Percentiles rank a stretch among this genome's conserved stretches.
Evolutionary conservation across 208 protist genomes (phyloP).

Genomic region (Leishmania mexicana): DNA sequence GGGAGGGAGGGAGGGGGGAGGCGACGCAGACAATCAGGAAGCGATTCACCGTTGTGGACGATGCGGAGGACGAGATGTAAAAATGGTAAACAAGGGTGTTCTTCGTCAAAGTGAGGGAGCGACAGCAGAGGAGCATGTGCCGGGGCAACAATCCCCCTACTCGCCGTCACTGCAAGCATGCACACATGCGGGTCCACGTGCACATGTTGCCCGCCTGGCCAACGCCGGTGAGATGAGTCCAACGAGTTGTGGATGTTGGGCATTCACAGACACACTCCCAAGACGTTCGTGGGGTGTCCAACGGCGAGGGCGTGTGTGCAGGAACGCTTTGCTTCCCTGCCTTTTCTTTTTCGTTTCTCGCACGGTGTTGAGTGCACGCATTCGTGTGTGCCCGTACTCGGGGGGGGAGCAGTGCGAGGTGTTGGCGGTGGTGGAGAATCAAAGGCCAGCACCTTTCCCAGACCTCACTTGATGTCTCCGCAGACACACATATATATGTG

Average conservation of each 20-base stretch:
- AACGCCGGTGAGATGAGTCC: neutral
- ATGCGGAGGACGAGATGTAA: neutral
- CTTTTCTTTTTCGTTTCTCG: neutral
- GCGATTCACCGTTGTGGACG: neutral
- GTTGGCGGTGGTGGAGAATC: neutral
- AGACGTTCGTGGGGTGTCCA: neutral
- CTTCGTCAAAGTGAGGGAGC: neutral
- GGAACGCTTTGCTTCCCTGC: neutral
- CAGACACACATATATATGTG: neutral
- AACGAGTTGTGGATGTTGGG: neutral
- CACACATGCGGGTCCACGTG: neutral
- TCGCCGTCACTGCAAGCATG: neutral
- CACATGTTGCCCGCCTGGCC: too few relatives aligned
- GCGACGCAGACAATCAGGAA: neutral
- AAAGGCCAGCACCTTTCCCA: neutral
- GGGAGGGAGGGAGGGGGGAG: neutral
- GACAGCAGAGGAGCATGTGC: neutral
- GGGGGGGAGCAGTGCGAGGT: too few relatives aligned
- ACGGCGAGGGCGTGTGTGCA: neutral
- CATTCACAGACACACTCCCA: neutral
- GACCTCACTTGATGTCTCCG: neutral
- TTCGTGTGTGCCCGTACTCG: neutral
- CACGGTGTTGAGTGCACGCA: neutral
- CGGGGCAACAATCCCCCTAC: neutral
- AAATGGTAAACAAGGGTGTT: neutral